Evolutionary conservation across 1,139 yeast species (phyloP).

Genomic region (Nadsonia commutata): DNA sequence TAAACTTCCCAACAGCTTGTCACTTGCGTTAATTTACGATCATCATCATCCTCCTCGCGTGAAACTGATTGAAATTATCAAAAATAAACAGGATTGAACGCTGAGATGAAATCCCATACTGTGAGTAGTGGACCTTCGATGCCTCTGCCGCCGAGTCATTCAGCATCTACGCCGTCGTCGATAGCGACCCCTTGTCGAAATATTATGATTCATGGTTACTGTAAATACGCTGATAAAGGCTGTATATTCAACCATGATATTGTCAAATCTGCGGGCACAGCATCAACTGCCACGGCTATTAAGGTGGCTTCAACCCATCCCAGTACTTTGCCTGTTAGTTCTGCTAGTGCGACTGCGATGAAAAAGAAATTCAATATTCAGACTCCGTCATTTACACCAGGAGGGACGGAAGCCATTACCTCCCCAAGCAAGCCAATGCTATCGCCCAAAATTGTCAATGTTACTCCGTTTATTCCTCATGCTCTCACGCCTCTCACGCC

Average conservation of each 20-base stretch:
- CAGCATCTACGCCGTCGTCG: conserved; percentile 15
- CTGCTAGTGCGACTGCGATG: too few relatives aligned
- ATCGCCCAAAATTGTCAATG: not conserved
- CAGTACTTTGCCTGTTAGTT: too few relatives aligned
- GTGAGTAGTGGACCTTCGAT: too few relatives aligned
- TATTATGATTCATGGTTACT: conserved; percentile 72
- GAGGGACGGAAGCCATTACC: not conserved
- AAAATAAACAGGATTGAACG: too few relatives aligned
- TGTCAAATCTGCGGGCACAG: not conserved
- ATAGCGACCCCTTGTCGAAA: conserved; percentile 57
- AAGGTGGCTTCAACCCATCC: too few relatives aligned
- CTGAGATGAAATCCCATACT: too few relatives aligned
- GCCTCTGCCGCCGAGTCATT: not conserved
- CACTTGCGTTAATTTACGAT: too few relatives aligned
- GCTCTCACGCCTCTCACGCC: not conserved
- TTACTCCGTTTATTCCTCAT: not conserved
- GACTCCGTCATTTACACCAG: not conserved
- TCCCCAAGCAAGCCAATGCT: not conserved
- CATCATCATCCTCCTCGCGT: too few relatives aligned
- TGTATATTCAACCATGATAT: conserved; percentile 64
- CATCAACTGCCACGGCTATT: too few relatives aligned
- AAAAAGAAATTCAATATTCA: not conserved
- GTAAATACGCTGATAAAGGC: conserved; percentile 81
- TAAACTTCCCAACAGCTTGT: too few relatives aligned
- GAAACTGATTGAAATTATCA: too few relatives aligned